These are phyloP conservation scores for Amaranthus cruentus DNA, from an alignment of 148 eudicot genomes.

Conservation along the genomic window DNA sequence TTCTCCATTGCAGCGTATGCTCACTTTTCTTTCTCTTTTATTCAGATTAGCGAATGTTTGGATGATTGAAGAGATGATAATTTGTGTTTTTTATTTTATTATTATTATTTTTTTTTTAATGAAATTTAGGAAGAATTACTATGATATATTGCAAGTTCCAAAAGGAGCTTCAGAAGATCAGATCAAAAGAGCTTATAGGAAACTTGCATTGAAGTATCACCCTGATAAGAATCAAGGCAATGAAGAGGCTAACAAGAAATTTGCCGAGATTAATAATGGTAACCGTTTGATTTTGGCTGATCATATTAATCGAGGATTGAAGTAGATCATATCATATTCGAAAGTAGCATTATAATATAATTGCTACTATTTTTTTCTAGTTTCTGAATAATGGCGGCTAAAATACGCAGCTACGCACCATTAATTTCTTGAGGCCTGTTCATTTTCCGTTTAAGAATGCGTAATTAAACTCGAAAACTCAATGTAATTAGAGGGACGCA, in stretches of 20 bases:
- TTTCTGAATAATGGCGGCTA: too few relatives aligned
- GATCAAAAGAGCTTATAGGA: conserved; percentile 87
- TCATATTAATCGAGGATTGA: too few relatives aligned
- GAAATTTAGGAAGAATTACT: conserved; percentile 73
- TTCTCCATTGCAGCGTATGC: conserved; percentile 77
- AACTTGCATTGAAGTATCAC: conserved; percentile 92
- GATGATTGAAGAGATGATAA: conserved; percentile 13
- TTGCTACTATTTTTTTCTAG: too few relatives aligned
- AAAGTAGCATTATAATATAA: too few relatives aligned
- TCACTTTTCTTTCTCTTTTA: background rate
- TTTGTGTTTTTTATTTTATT: background rate
- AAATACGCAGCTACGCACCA: too few relatives aligned
- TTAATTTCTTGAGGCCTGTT: too few relatives aligned
- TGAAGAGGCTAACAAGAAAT: conserved; percentile 89
- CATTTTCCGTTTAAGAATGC: too few relatives aligned
- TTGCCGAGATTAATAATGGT: conserved; percentile 93
- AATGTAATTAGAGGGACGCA: too few relatives aligned
- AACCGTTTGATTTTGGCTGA: background rate
- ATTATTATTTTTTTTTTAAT: background rate
- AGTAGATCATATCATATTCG: too few relatives aligned
- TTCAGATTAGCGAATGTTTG: background rate
- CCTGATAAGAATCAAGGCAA: conserved; percentile 97
- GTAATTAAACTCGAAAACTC: too few relatives aligned
- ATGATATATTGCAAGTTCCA: conserved; percentile 73
- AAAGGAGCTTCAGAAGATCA: conserved; percentile 89